Evolutionary conservation across 225 moss, liverwort and hornwort genomes (phyloP).

Genomic region (Polytrichum formosum): DNA sequence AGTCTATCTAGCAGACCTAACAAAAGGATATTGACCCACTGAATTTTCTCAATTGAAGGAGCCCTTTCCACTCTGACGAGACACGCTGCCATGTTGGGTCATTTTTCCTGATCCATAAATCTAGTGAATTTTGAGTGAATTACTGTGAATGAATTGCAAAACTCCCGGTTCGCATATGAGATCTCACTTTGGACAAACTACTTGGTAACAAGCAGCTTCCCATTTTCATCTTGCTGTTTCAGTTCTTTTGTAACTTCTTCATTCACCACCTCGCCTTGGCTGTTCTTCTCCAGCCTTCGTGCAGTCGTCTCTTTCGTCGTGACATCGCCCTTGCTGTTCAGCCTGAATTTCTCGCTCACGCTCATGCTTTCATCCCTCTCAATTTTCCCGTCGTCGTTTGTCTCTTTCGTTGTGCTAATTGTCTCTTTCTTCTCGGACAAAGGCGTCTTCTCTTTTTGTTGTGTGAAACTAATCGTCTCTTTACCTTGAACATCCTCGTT

Average conservation of each 20-base stretch:
- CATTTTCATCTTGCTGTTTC: slow-evolving; percentile 31
- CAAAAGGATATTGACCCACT: too few relatives aligned
- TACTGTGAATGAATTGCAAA: too few relatives aligned
- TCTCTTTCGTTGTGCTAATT: slow-evolving; percentile 16
- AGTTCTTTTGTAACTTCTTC: slow-evolving; percentile 25
- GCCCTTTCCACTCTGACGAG: too few relatives aligned
- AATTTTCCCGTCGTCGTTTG: slow-evolving; percentile 18
- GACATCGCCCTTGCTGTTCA: slow-evolving; percentile 20
- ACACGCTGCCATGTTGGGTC: too few relatives aligned
- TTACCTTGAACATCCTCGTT: slow-evolving; percentile 13
- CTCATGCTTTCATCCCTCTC: slow-evolving; percentile 30
- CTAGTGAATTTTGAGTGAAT: too few relatives aligned
- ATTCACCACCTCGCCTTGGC: slow-evolving; percentile 23
- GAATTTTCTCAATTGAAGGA: too few relatives aligned
- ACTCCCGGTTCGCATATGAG: too few relatives aligned
- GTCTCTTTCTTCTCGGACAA: slow-evolving; percentile 21
- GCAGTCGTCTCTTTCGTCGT: slow-evolving; percentile 29
- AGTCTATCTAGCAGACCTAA: too few relatives aligned
- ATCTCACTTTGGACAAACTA: too few relatives aligned
- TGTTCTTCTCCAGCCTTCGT: slow-evolving; percentile 23
- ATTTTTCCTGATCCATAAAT: too few relatives aligned
- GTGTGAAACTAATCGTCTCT: slow-evolving; percentile 33
- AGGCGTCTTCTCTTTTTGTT: slow-evolving; percentile 27
- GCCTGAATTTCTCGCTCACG: slow-evolving; percentile 24
- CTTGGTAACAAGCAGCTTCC: neutral